phyloP scores from a whole-genome alignment of 306 rosid genomes.

The Citrullus mucosospermus region DNA sequence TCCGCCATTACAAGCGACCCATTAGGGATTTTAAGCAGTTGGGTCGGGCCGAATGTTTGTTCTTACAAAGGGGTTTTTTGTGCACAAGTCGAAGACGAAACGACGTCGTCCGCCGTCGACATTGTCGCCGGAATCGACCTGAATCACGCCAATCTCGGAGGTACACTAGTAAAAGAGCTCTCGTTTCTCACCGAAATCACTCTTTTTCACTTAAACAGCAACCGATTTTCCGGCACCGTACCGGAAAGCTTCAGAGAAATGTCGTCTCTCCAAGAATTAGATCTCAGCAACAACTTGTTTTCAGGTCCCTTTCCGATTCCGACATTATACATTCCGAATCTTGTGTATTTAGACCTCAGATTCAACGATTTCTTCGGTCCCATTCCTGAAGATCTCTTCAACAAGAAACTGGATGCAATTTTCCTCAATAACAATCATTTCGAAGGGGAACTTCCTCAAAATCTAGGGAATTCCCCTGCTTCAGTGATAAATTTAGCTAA shows the following conservation, averaged over 20 bases:
- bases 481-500: conserved; percentile 85
- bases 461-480: conserved; percentile 73
- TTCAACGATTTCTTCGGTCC: conserved; percentile 64
- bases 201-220: conserved; percentile 73
- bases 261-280: conserved; percentile 54
- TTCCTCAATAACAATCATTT: conserved; percentile 80
- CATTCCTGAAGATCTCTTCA: conserved; percentile 69
- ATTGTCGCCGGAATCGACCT: conserved; percentile 83
- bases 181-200: conserved; percentile 61
- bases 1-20: conserved; percentile 84
- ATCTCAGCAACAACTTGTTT: conserved; percentile 73
- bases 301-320: conserved; percentile 68
- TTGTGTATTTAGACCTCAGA: conserved; percentile 79
- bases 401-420: conserved; percentile 68
- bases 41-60: conserved; percentile 80
- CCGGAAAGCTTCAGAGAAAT: conserved; percentile 65
- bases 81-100: conserved; percentile 26
- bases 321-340: conserved; percentile 49
- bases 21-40: conserved; percentile 34
- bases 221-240: conserved; percentile 53
- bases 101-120: conserved; percentile 18
- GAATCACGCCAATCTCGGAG: conserved; percentile 82
- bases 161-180: conserved; percentile 64
- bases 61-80: conserved; percentile 91
- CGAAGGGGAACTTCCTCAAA: conserved; percentile 68